Conservation (phyloP, 352 stramenopile species). For the Pythium scleroteichum region DNA sequence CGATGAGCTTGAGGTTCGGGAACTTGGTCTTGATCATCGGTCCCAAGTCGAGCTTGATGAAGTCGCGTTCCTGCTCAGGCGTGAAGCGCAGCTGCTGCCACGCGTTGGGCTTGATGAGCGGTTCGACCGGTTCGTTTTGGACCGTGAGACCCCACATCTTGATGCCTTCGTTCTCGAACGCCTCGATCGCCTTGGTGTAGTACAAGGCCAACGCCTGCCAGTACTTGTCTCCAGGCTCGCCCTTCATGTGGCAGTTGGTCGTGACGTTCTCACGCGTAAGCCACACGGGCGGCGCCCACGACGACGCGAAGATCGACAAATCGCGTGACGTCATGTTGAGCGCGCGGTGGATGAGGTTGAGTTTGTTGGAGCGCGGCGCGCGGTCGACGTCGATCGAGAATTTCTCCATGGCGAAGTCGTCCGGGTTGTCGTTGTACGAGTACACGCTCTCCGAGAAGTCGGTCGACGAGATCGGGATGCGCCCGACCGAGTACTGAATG, state of each 20-base stretch:
- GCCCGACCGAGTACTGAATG: constrained; percentile 77
- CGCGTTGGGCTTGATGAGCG: constrained; percentile 37
- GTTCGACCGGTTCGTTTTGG: constrained; percentile 78
- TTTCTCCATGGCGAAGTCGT: constrained; percentile 71
- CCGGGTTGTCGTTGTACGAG: constrained; percentile 77
- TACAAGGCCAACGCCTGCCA: constrained; percentile 80
- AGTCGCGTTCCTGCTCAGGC: constrained; percentile 45
- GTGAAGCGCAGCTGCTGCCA: constrained; percentile 62
- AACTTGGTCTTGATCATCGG: constrained; percentile 61
- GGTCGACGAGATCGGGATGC: constrained; percentile 80
- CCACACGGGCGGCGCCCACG: constrained; percentile 83
- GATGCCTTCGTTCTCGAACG: constrained; percentile 68
- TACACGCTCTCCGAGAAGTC: constrained; percentile 88
- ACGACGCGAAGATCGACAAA: constrained; percentile 76
- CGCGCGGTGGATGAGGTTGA: constrained; percentile 65
- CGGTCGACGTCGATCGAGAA: constrained; percentile 88
- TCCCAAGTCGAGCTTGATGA: constrained; percentile 74
- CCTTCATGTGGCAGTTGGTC: constrained; percentile 52
- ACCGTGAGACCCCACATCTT: constrained; percentile 81
- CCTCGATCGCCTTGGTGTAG: constrained; percentile 82
- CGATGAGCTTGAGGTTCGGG: constrained; percentile 80
- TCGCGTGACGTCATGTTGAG: constrained; percentile 39
- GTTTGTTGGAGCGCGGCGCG: constrained; percentile 46
- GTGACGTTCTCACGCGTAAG: constrained; percentile 77
- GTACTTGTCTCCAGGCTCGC: constrained; percentile 51